phyloP scores from a whole-genome alignment of 2,329 filamentous ascomycete genomes.

The Aspergillus fijiensis region DNA sequence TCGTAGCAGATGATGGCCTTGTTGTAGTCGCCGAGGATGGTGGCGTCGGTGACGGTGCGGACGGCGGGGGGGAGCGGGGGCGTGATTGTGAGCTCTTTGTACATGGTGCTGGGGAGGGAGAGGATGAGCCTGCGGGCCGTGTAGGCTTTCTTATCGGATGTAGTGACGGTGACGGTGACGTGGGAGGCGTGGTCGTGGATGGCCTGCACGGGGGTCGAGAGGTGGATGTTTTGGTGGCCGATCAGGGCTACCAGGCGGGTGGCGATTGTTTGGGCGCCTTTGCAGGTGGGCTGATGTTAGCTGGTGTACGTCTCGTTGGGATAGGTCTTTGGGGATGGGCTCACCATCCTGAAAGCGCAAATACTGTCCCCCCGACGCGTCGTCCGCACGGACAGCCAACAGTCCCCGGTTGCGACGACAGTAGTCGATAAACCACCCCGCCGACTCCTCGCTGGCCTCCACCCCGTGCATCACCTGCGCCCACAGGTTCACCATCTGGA shows the following conservation, averaged over 20 bases:
- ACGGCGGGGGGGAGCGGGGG: slow-evolving; percentile 40
- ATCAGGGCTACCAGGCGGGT: neutral
- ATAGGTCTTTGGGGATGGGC: neutral
- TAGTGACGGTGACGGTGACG: slow-evolving; percentile 2
- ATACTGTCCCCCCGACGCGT: slow-evolving; percentile 39
- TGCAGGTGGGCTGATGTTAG: neutral
- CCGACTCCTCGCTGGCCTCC: slow-evolving; percentile 38
- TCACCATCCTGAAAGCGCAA: slow-evolving; percentile 29
- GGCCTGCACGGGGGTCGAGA: neutral
- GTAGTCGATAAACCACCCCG: slow-evolving; percentile 42
- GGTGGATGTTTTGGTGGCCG: neutral
- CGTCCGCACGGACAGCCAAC: slow-evolving; percentile 37
- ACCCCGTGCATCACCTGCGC: slow-evolving; percentile 40
- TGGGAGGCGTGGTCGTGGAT: slow-evolving; percentile 5
- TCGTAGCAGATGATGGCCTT: slow-evolving; percentile 45
- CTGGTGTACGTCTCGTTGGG: neutral
- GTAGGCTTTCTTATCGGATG: slow-evolving; percentile 2
- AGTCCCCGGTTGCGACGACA: slow-evolving; percentile 38
- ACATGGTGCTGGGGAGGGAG: slow-evolving; percentile 52
- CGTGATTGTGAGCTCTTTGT: slow-evolving; percentile 47
- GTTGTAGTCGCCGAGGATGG: slow-evolving; percentile 37
- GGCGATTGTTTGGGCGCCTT: slow-evolving; percentile 13
- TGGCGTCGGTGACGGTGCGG: slow-evolving; percentile 26
- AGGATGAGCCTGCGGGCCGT: slow-evolving; percentile 43
- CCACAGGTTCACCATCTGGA: slow-evolving; percentile 41